Evolutionary conservation across 805 yeast species (phyloP).

Genomic region (Schwanniomyces occidentalis): DNA sequence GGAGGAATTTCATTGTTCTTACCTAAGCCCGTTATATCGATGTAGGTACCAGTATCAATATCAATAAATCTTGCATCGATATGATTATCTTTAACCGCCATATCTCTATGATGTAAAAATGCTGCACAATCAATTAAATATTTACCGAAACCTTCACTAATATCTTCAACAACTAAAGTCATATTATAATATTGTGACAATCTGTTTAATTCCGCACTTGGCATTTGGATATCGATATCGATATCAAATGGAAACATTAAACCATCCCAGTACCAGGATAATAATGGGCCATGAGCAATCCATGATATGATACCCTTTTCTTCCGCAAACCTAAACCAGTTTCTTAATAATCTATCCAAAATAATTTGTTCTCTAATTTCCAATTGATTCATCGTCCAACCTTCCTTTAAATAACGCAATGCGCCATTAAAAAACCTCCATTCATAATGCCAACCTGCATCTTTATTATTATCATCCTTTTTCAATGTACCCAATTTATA

Average conservation of each 20-base stretch:
- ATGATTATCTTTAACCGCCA: conserved; percentile 21
- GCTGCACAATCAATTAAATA: conserved; percentile 25
- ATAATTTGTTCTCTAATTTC: conserved; percentile 21
- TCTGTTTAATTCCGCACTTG: conserved; percentile 20
- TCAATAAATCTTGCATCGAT: conserved; percentile 54
- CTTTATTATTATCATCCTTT: conserved; percentile 28
- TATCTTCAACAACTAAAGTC: conserved; percentile 28
- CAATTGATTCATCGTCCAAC: conserved; percentile 25
- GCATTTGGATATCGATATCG: conserved; percentile 27
- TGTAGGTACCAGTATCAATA: conserved; percentile 52
- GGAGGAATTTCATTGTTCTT: conserved; percentile 19
- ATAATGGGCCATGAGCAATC: conserved; percentile 26
- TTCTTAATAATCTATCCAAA: conserved; percentile 20
- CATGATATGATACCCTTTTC: conserved; percentile 23
- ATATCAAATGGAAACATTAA: conserved; percentile 24
- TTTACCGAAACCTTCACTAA: conserved; percentile 19
- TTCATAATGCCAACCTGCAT: conserved; percentile 57
- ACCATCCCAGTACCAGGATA: conserved; percentile 29
- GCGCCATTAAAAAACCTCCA: conserved; percentile 58
- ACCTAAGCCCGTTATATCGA: conserved; percentile 52
- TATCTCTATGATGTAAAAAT: conserved; percentile 23
- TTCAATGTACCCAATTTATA: conserved; percentile 32
- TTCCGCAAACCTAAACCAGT: conserved; percentile 24
- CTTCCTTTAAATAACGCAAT: conserved; percentile 41
- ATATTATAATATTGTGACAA: conserved; percentile 20